Percentiles rank a stretch among this genome's conserved stretches.
Conservation (phyloP, 1,284 basidiomycete species). For the Malassezia yamatoensis region DNA sequence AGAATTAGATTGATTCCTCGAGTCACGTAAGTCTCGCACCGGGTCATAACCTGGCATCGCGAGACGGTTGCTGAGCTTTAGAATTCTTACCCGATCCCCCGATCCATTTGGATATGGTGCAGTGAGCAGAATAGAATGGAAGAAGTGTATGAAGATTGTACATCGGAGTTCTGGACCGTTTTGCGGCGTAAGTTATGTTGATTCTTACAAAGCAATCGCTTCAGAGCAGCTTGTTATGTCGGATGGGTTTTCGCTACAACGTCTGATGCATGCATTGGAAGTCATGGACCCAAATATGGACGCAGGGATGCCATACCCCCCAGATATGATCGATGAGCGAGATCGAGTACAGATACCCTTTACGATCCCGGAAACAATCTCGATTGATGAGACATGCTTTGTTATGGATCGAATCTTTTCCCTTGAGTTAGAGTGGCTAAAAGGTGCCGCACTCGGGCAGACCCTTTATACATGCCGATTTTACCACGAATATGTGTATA, state of each 20-base stretch:
- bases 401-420: constrained; percentile 12
- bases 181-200: neutral
- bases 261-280: constrained; percentile 15
- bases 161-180: constrained; percentile 6
- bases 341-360: neutral
- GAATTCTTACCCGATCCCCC: neutral
- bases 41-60: constrained; percentile 6
- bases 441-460: constrained; percentile 9
- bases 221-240: neutral
- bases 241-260: constrained; percentile 1
- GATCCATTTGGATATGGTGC: neutral
- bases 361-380: neutral
- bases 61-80: neutral
- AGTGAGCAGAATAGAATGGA: neutral
- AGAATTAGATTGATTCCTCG: neutral
- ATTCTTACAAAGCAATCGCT: neutral
- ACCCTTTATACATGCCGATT: constrained; percentile 14
- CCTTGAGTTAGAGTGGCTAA: constrained; percentile 13
- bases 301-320: constrained; percentile 12
- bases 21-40: neutral
- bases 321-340: neutral
- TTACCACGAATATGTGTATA: constrained; percentile 2
- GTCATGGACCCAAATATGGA: constrained; percentile 19
- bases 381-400: constrained; percentile 7
- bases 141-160: constrained; percentile 1